phyloP scores from a whole-genome alignment of 2,329 filamentous ascomycete genomes.

The Dothistroma septosporum region DNA sequence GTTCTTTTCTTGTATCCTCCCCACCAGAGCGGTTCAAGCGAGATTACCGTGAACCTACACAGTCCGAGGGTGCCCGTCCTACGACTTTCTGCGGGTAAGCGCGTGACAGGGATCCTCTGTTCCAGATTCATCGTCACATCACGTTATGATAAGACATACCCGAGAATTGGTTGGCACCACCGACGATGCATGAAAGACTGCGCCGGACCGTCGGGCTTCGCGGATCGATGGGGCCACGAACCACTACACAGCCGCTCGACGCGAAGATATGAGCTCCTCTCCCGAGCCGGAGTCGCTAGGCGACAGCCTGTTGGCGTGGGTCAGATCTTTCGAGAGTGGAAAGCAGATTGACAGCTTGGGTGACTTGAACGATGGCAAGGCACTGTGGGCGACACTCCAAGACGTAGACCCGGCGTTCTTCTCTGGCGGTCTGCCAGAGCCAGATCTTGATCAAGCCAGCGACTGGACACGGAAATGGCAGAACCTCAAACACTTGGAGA shows the following conservation, averaged over 20 bases:
- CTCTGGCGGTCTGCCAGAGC: slow-evolving; percentile 45
- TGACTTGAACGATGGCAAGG: slow-evolving; percentile 46
- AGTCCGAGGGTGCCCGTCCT: too few species aligned
- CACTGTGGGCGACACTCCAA: slow-evolving; percentile 47
- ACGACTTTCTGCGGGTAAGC: neutral
- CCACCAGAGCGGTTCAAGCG: neutral
- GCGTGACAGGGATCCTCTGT: neutral
- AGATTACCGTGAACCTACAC: neutral
- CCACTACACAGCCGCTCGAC: neutral
- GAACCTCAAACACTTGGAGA: slow-evolving; percentile 51
- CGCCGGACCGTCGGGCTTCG: neutral
- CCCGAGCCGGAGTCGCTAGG: slow-evolving; percentile 25
- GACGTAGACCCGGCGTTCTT: slow-evolving; percentile 49
- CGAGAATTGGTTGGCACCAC: neutral
- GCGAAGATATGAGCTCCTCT: slow-evolving; percentile 21
- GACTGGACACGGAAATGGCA: slow-evolving; percentile 53
- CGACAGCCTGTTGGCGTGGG: slow-evolving; percentile 35
- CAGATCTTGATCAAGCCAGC: slow-evolving; percentile 40
- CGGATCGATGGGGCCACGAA: neutral
- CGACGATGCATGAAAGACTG: neutral
- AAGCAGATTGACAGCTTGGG: slow-evolving; percentile 37
- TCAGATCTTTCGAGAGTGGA: slow-evolving; percentile 43
- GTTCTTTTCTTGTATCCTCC: neutral
- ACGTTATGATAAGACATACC: neutral
- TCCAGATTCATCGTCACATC: neutral